Percentiles rank a stretch among this genome's conserved stretches.
phyloP scores from a whole-genome alignment of 2,329 filamentous ascomycete species.

The Phialocephala sp. region DNA sequence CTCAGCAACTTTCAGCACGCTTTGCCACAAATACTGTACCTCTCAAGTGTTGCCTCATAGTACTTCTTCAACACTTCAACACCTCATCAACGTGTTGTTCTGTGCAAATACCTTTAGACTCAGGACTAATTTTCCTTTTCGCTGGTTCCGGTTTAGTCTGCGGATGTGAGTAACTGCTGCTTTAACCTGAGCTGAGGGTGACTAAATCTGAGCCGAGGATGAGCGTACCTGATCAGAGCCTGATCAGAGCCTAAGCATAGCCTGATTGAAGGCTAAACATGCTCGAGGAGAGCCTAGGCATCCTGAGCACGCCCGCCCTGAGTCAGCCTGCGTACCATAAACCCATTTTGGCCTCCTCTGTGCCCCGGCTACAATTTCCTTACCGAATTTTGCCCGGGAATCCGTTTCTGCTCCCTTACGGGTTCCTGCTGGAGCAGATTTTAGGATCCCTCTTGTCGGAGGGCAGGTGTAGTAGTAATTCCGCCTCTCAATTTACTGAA shows the following conservation, averaged over 20 bases:
- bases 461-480: no score
- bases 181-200: slow-evolving; percentile 9
- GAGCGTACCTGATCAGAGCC: no score
- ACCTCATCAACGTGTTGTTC: no score
- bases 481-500: slow-evolving; percentile 11
- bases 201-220: neutral
- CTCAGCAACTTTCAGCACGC: no score
- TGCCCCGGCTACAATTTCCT: slow-evolving; percentile 8
- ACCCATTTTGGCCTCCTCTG: slow-evolving; percentile 10
- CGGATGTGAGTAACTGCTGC: slow-evolving; percentile 8
- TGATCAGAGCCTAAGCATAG: no score
- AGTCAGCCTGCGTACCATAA: slow-evolving; percentile 7
- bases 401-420: slow-evolving; percentile 10
- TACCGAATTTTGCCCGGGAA: no score
- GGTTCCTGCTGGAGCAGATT: slow-evolving; percentile 1
- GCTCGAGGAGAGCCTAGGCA: neutral
- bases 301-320: slow-evolving; percentile 11
- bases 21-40: no score
- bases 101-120: slow-evolving; percentile 8
- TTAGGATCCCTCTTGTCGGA: no score
- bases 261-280: neutral
- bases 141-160: slow-evolving; percentile 12
- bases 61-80: no score
- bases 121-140: slow-evolving; percentile 12
- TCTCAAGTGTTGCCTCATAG: no score